Evolutionary conservation across 163 green algal species (phyloP), one percentile per base, ranked within the genome.

Genomic region (Trebouxiophyceae sp.): DNA sequence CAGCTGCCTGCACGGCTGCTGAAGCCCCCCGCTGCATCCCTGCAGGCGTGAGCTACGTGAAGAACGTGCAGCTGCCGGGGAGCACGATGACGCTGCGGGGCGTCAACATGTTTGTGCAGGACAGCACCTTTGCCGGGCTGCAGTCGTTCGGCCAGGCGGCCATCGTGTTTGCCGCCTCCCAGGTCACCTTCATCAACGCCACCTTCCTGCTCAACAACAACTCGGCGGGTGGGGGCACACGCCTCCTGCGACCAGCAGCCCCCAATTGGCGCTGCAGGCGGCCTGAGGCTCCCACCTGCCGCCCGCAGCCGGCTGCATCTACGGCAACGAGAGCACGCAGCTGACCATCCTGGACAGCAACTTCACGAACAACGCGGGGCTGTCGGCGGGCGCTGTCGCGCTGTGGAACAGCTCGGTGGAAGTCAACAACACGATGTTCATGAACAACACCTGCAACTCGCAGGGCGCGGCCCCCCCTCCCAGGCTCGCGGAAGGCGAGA

Each of bases 141-240:
- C 28, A 45, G 23, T 65, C 34, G 2, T 45, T 60, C n/a, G 65
- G 65, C 12, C 23, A 60, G 16, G 65, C 55, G 8, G 65, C 44
- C 24, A 30, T 71, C 27, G 45, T 33, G 30, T 60, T 71, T 45
- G 27, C 57, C 7, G 28, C 34, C 65, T 56, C 28, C 44, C 30
- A 59, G 22, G 57, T 64, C 44, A 64, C 65, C 2, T 34, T 71
- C 16, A 1, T 71, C 44, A 71, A 71, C 65, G 45, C 30, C 55
- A 66, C 65, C 56, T 71, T 71, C 34, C 20, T 33, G 5, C 7
- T 26, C 12, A 60, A 45, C 61, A 84, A 74, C 73, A 84, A 68
- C 75, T 84, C 33, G 6, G 69, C 70, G 79, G 76, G 77, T 84
- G 69, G 54, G 68, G 64, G 31, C 29, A 24, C 8, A 6, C 55